Conservation (phyloP, 352 stramenopile genomes). For the Globisporangium viniferum region DNA sequence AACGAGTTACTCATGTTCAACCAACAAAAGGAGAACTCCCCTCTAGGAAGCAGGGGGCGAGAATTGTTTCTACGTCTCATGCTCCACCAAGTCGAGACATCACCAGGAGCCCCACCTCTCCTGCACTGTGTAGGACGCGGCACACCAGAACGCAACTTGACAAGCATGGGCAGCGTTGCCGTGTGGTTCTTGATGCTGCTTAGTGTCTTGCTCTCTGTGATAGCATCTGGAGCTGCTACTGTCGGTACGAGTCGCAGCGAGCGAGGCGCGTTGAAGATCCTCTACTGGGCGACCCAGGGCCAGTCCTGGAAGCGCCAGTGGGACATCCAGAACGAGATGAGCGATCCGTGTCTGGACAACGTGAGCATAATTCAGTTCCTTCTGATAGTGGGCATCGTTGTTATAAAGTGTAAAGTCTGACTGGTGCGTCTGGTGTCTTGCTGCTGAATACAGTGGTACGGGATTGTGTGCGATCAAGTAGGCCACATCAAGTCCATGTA, state of each 20-base stretch:
- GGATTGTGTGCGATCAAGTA: constrained; percentile 50
- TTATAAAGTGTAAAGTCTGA: background rate
- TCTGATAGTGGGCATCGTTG: background rate
- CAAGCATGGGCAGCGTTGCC: background rate
- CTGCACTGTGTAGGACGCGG: too few relatives aligned
- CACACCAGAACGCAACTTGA: background rate
- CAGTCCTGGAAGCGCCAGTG: constrained; percentile 44
- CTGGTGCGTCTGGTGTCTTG: background rate
- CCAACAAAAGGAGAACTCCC: too few relatives aligned
- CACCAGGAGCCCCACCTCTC: too few relatives aligned
- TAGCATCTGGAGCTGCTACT: background rate
- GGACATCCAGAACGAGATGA: constrained; percentile 64
- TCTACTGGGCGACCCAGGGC: constrained; percentile 64
- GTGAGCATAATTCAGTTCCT: constrained; percentile 11
- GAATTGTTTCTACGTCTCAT: too few relatives aligned
- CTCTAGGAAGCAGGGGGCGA: too few relatives aligned
- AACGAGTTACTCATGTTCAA: too few relatives aligned
- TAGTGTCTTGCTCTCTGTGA: background rate
- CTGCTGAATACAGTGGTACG: constrained; percentile 45
- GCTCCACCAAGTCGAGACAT: too few relatives aligned
- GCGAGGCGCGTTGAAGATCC: constrained; percentile 55
- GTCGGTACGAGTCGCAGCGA: constrained; percentile 32
- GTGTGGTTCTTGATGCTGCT: background rate
- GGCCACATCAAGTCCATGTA: constrained; percentile 57
- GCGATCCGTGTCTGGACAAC: constrained; percentile 55